Evolutionary conservation across 2,329 filamentous ascomycete genomes (phyloP).

Genomic region (Fusarium avenaceum): DNA sequence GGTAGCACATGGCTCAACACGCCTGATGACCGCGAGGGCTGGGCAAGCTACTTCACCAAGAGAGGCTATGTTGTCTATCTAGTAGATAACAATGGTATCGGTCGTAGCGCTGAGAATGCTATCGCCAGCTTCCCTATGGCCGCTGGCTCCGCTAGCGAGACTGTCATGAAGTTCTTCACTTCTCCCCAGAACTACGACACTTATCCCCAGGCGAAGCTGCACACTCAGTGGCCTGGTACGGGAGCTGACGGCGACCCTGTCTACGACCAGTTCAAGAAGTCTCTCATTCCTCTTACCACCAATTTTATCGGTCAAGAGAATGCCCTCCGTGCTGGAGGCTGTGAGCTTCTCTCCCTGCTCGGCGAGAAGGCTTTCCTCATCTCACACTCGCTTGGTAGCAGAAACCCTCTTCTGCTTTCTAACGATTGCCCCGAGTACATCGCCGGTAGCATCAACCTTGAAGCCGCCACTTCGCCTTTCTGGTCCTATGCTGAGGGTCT

Average conservation of each 20-base stretch:
- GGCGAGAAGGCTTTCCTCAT: conserved; percentile 37
- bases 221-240: conserved; percentile 40
- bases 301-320: conserved; percentile 35
- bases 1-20: conserved; percentile 43
- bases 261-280: conserved; percentile 39
- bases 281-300: conserved; percentile 33
- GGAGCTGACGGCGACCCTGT: conserved; percentile 26
- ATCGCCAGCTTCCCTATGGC: conserved; percentile 16
- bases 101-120: conserved; percentile 24
- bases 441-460: conserved; percentile 36
- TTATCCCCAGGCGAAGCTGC: conserved; percentile 33
- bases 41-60: conserved; percentile 37
- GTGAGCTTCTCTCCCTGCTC: conserved; percentile 38
- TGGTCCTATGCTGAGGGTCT: conserved; percentile 37
- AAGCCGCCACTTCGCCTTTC: conserved; percentile 37
- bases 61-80: conserved; percentile 36
- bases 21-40: conserved; percentile 31
- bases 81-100: conserved; percentile 24
- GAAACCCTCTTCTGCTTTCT: conserved; percentile 31
- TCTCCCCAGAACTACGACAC: conserved; percentile 23
- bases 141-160: conserved; percentile 26
- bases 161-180: conserved; percentile 35
- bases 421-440: conserved; percentile 39
- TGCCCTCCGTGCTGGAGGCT: conserved; percentile 28
- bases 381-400: conserved; percentile 37